Base-by-base conservation (phyloP, 108 stramenopile genomes). In the Fragilaria crotonensis region DNA sequence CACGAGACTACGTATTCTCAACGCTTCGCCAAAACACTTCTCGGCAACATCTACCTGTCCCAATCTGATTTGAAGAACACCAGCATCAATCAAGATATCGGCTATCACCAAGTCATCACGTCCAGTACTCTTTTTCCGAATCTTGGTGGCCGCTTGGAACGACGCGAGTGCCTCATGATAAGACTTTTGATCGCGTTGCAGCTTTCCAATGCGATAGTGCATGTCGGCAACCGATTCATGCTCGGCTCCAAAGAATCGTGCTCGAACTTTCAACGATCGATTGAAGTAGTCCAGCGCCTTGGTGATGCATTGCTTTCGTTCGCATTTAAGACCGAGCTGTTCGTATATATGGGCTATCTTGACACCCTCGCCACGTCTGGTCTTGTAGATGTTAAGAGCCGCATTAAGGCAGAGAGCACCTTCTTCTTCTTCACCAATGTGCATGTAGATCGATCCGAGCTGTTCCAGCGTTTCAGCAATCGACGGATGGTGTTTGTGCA, bases 71-170 rank as follows among this genome's bases (percentile, higher is more conserved):
- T 79, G 78, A 29, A 79, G 36, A 2, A 46, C 44, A 11, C 74
- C 78, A 41, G 74, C 78, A 49, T 75, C 58, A 27, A 62, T 65
- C 60, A 79, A 47, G 46, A 79, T 56, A 20, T 68, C 67, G 32
- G 78, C 74, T 58, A 75, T 71, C 32, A 59, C 67, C 47, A 76
- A 46, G 51, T 71, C 53, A 58, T 79, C 52, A 51, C 48, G 62
- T 1, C 67, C 70, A 22, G 57, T 63, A 18, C 50, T 27, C 25
- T 52, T 72, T 48, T 79, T 79, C 22, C 75, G 66, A 20, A 79
- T 57, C 25, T 63, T 47, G 59, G 68, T 74, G 18, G 65, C 77
- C 60, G 71, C 71, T 63, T 73, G 71, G 45, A 76, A 76, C n/a
- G 71, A 60, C 53, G 53, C 26, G 17, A 79, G 58, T 28, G 74